Base-by-base conservation (phyloP, 441 rosid species). In the Pelargonium australe region DNA sequence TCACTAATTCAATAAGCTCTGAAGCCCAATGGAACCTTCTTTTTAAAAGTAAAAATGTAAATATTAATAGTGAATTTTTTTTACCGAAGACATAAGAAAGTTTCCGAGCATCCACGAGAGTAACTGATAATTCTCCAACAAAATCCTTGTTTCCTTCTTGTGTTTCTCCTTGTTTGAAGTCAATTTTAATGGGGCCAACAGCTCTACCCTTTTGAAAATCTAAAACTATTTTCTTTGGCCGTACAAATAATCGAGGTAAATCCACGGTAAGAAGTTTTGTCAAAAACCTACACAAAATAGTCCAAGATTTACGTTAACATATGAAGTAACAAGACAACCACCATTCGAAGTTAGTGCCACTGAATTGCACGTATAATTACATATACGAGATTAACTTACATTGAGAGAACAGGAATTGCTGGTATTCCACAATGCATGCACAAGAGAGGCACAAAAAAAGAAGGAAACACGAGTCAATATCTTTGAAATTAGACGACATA, bases 401-500 rank as follows among this genome's bases (percentile, higher is more conserved):
- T 88, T 83, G 99, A 94, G 66, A 94, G 88, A 76, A 94, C 87
- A 71, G 99, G 99, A 77, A 94, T 94, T 73, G 96, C 99, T 94
- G 96, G 70, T 70, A 77, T 76, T 47, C 69, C 79, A 83, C 73
- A 55, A 75, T 58, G 77, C 82, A 80, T 55, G 75, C 79, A 84
- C 68, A 75, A 73, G 73, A 77, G 72, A 73, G 73, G 71, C n/a
- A n/a, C 6, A 57, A 81, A 69, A 75, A 72, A 75, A 77, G 8
- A 71, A 61, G 11, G 58, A 78, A 73, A 65, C 41, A 75, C 2
- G 55, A 19, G 71, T 84, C 76, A 87, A 83, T 62, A 77, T 76
- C 71, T 67, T 31, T 16, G 60, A 41, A 43, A 6, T 71, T 65
- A 62, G 58, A 31, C 6, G 1, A 63, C 20, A 55, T 13, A 44